Percentiles rank a stretch among this genome's conserved stretches.
Conservation (phyloP, 179 eudicot genomes). For the Amaranthus tricolor region DNA sequence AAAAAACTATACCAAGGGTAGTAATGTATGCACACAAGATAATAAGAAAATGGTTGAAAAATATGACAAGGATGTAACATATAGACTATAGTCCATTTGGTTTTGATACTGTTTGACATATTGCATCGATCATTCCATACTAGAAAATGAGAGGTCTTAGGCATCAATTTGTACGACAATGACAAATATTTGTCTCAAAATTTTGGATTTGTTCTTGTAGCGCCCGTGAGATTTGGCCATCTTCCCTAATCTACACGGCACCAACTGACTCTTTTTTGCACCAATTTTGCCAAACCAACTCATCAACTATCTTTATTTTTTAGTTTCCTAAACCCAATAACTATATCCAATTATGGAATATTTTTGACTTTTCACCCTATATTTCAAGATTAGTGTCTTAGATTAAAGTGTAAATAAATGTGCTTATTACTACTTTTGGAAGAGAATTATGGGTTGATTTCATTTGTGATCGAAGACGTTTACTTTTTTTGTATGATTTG, state of each 20-base stretch:
- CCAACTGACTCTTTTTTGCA: slow-evolving; percentile 9
- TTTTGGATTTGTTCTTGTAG: neutral
- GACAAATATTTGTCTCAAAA: slow-evolving; percentile 12
- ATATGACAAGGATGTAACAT: slow-evolving; percentile 23
- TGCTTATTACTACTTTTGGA: too few relatives aligned
- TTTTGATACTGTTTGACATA: slow-evolving; percentile 22
- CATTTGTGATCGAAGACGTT: too few relatives aligned
- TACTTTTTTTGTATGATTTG: too few relatives aligned
- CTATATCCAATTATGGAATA: too few relatives aligned
- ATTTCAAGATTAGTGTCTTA: neutral
- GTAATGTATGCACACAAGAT: neutral
- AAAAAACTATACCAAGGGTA: slow-evolving; percentile 4
- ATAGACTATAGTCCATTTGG: slow-evolving; percentile 17
- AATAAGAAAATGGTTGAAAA: neutral
- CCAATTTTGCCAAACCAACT: slow-evolving; percentile 8
- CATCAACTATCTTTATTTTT: neutral
- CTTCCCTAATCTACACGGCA: slow-evolving; percentile 28
- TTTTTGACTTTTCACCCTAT: neutral
- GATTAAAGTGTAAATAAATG: too few relatives aligned
- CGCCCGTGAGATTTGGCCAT: slow-evolving; percentile 23
- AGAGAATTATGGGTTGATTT: too few relatives aligned
- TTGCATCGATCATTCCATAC: slow-evolving; percentile 25
- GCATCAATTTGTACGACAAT: slow-evolving; percentile 21
- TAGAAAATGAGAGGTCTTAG: slow-evolving; percentile 29
- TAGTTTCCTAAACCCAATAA: neutral